Evolutionary conservation across 164 flowering plant genomes (phyloP).

Genomic region (Vitis amurensis): DNA sequence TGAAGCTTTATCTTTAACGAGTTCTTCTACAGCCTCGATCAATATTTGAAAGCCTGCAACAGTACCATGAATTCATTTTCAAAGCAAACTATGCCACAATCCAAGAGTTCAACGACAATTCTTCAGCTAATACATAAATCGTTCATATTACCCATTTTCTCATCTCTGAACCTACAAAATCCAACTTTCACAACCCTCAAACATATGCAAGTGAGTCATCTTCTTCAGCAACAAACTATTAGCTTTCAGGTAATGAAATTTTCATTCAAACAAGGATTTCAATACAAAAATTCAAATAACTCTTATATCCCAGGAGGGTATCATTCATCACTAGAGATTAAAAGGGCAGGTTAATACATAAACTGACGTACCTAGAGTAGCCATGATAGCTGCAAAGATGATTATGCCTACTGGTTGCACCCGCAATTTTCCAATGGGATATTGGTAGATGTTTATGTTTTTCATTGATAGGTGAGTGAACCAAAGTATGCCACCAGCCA

Average conservation of each 20-base stretch:
- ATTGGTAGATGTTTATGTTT: slow-evolving; percentile 79
- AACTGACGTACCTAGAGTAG: slow-evolving; percentile 74
- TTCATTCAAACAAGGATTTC: too few relatives aligned
- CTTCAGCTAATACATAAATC: too few relatives aligned
- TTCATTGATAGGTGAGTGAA: slow-evolving; percentile 90
- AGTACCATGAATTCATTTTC: not conserved
- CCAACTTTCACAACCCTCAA: too few relatives aligned
- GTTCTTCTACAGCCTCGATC: slow-evolving; percentile 71
- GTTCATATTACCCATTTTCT: too few relatives aligned
- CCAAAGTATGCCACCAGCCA: slow-evolving; percentile 99
- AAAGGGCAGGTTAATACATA: not conserved
- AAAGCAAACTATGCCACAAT: not conserved
- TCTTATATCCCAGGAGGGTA: not conserved
- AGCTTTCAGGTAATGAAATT: too few relatives aligned
- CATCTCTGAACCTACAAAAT: too few relatives aligned
- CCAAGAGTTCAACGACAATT: too few relatives aligned
- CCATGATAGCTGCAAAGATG: slow-evolving; percentile 96
- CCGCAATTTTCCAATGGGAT: slow-evolving; percentile 94
- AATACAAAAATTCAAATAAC: not conserved
- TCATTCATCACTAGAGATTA: not conserved
- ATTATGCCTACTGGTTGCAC: slow-evolving; percentile 97
- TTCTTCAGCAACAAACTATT: too few relatives aligned
- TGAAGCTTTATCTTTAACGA: slow-evolving; percentile 48
- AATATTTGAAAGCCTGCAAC: slow-evolving; percentile 86
- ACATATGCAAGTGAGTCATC: too few relatives aligned